Base-by-base conservation (phyloP, 352 stramenopile species). In the Aphanomyces euteiches region DNA sequence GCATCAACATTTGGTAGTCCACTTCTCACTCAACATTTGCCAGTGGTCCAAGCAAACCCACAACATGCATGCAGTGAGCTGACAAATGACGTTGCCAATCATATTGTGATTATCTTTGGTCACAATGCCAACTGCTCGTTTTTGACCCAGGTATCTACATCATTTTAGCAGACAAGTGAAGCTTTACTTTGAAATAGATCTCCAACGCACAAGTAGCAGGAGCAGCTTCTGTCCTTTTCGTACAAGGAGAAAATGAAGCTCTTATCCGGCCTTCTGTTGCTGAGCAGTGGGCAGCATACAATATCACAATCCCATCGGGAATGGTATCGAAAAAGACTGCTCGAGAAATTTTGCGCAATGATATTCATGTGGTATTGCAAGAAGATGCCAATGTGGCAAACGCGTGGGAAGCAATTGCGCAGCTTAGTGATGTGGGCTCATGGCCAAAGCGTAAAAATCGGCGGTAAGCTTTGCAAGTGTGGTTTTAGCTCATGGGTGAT, bases 261-360 rank as follows among this genome's bases (percentile, higher is more conserved):
- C 57, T 84, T 12, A 77, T 56, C 1, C 78, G 77, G 19, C 77
- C 84, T n/a, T 53, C 54, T 2, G 78, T 87, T 0, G n/a, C 66
- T n/a, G 73, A 84, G 21, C 73, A 47, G 59, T 91, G 84, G 84
- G 56, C 80, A 15, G 82, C 67, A 15, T 91, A 91, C 80, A 90
- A 91, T 67, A 82, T 90, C 63, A 88, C 80, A 15, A 87, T 90
- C 38, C 73, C 78, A 7, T 76, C 79, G 5, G 73, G 75, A 6
- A 70, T 73, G 13, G 73, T 91, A 19, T 82, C 82, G 4, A 73
- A 53, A 4, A 39, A 63, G 10, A 90, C 79, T 5, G 67, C 70
- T 4, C 36, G 47, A 12, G 76, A 63, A 8, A 57, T 90, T 7
- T 37, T 64, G 5, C 67, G 69, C 12, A 45, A 54, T 12, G 56